Evolutionary conservation across 139 green algal genomes (phyloP), one percentile per base, ranked within the genome.

Genomic region (Zygnema circumcarinatum): DNA sequence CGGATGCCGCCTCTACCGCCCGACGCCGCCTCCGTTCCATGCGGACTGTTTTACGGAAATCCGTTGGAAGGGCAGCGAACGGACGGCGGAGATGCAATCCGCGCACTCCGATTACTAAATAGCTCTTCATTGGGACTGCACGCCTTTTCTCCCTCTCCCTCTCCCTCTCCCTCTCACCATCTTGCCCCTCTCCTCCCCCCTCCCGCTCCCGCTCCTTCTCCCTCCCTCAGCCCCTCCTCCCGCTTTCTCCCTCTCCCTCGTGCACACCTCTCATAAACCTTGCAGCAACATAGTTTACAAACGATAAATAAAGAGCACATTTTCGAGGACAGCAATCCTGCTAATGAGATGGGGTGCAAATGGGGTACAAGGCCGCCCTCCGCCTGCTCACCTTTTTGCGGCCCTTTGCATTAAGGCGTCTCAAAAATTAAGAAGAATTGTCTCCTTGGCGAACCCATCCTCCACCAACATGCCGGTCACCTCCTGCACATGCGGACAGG

Each of bases 361-460:
- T n/a, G n/a, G n/a, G n/a, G n/a, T n/a, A n/a, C n/a, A n/a, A n/a
- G n/a, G n/a, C n/a, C n/a, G n/a, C n/a, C n/a, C n/a, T n/a, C n/a
- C n/a, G n/a, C n/a, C n/a, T n/a, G n/a, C n/a, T n/a, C n/a, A n/a
- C n/a, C n/a, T n/a, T n/a, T n/a, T n/a, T n/a, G n/a, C n/a, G n/a
- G n/a, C n/a, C n/a, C n/a, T n/a, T n/a, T n/a, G n/a, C n/a, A n/a
- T n/a, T n/a, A n/a, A n/a, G n/a, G 11, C 69, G 11, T 41, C 35
- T 84, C 39, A 86, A 40, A 86, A 86, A 40, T 86, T 86, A 20
- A 86, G 69, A 0, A 86, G 80, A 82, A 86, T 86, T 2, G 35
- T 83, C 20, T 86, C 80, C 80, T 86, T 86, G 54, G 54, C 3
- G 0, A 86, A 22, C 29, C 56, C 54, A 38, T 29, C 42, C 80